Percentiles rank a stretch among this genome's conserved stretches.
These are phyloP conservation scores for Zygoascus bituminiphila DNA, from an alignment of 805 yeast genomes.

Conservation along the genomic window DNA sequence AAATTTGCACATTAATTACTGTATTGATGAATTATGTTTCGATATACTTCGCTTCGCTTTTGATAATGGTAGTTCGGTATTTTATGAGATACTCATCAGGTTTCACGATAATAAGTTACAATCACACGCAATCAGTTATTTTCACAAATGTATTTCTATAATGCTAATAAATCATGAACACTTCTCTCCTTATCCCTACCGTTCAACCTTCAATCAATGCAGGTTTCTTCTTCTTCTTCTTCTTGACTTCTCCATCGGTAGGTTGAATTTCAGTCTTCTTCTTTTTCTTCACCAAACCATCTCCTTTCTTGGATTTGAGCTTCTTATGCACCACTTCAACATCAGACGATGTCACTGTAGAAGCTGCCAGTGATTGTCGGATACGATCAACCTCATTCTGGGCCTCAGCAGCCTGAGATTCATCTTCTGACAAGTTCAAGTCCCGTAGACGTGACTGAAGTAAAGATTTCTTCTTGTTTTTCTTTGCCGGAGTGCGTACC, in stretches of 20 bases:
- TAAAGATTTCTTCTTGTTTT: conserved; percentile 14
- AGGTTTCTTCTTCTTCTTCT: conserved; percentile 15
- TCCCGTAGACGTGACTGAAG: conserved; percentile 21
- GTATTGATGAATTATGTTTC: too few relatives aligned
- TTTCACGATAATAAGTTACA: too few relatives aligned
- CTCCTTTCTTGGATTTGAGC: conserved; percentile 19
- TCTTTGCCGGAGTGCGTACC: not conserved
- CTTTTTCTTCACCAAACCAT: conserved; percentile 1
- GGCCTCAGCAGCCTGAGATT: conserved; percentile 2
- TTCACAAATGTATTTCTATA: too few relatives aligned
- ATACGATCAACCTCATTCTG: conserved; percentile 11
- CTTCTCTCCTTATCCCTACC: not conserved
- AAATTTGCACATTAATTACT: too few relatives aligned
- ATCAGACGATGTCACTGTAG: conserved; percentile 10
- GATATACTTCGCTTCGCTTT: too few relatives aligned
- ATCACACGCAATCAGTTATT: too few relatives aligned
- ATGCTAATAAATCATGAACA: too few relatives aligned
- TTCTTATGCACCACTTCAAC: conserved; percentile 27
- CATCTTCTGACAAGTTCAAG: conserved; percentile 13
- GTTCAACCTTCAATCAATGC: not conserved
- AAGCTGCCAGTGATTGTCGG: conserved; percentile 6
- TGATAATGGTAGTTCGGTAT: too few relatives aligned
- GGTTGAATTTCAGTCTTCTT: not conserved
- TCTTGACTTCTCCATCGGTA: conserved; percentile 11
- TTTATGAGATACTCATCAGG: too few relatives aligned